A percentile compares a stretch with the other conserved stretches of the same genome.
These are phyloP conservation scores for Nicotiana otophora DNA, from an alignment of 257 asterid genomes.

Conservation along the genomic window DNA sequence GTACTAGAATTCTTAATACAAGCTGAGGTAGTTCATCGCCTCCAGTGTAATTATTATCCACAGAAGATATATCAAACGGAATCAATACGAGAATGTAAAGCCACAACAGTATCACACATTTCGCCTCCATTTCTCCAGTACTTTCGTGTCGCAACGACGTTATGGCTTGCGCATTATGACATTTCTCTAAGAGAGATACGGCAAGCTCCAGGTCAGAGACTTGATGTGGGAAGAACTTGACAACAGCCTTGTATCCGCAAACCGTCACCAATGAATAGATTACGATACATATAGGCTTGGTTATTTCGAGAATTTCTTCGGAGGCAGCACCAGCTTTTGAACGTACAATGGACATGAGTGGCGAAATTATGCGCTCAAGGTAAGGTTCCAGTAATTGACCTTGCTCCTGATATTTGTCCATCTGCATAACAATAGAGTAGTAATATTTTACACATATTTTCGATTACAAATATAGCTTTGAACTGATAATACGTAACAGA, in stretches of 20 bases:
- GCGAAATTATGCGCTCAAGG: slow-evolving; percentile 72
- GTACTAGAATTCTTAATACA: slow-evolving; percentile 59
- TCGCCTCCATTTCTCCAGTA: slow-evolving; percentile 96
- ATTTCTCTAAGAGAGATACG: slow-evolving; percentile 70
- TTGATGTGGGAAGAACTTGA: slow-evolving; percentile 90
- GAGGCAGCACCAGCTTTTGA: slow-evolving; percentile 56
- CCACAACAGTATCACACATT: slow-evolving; percentile 79
- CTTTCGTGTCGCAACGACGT: slow-evolving; percentile 83
- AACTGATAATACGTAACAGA: not conserved
- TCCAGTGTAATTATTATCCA: slow-evolving; percentile 25
- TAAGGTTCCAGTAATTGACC: slow-evolving; percentile 90
- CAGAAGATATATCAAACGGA: slow-evolving; percentile 83
- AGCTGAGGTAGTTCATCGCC: slow-evolving; percentile 63
- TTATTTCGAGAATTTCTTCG: slow-evolving; percentile 47
- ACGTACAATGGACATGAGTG: slow-evolving; percentile 75
- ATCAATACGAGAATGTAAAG: slow-evolving; percentile 80
- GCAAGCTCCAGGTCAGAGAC: slow-evolving; percentile 95
- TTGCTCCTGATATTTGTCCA: slow-evolving; percentile 95
- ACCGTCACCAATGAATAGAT: slow-evolving; percentile 80
- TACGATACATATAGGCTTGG: slow-evolving; percentile 70
- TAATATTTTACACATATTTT: not conserved
- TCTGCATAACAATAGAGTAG: slow-evolving; percentile 28
- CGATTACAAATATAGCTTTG: too few species aligned
- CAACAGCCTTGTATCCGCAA: slow-evolving; percentile 84
- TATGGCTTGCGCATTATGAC: slow-evolving; percentile 46